Evolutionary conservation across 2,329 filamentous ascomycete species (phyloP).

Genomic region (Cercospora sp.): DNA sequence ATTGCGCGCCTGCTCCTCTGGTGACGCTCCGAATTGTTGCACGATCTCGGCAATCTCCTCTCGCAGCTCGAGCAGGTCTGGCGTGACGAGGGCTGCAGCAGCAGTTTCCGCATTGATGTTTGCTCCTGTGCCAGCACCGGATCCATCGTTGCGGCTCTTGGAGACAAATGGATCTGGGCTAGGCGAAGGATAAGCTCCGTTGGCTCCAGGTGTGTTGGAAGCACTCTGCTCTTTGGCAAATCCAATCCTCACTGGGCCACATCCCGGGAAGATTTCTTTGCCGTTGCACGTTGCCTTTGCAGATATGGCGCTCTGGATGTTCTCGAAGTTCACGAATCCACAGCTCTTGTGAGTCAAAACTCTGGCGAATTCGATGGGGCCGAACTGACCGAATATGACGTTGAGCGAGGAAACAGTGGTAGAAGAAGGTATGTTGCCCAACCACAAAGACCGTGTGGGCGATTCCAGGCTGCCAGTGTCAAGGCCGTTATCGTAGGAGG

Average conservation of each 20-base stretch:
- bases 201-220: conserved; percentile 82
- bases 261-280: conserved; percentile 97
- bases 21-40: conserved; percentile 78
- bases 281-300: conserved; percentile 87
- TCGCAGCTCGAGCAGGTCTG: conserved; percentile 74
- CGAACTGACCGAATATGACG: conserved; percentile 93
- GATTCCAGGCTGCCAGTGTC: conserved; percentile 65
- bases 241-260: conserved; percentile 90
- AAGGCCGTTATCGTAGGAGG: conserved; percentile 65
- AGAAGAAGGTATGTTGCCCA: conserved; percentile 94
- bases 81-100: conserved; percentile 62
- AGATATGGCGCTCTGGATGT: conserved; percentile 82
- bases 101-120: conserved; percentile 49
- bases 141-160: conserved; percentile 41
- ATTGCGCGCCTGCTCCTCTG: conserved; percentile 74
- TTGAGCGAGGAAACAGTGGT: conserved; percentile 93
- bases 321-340: conserved; percentile 97
- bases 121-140: conserved; percentile 31
- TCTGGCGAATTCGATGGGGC: conserved; percentile 83
- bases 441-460: conserved; percentile 91
- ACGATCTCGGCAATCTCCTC: conserved; percentile 83
- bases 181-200: conserved; percentile 83
- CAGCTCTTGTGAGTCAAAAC: conserved; percentile 99
- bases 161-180: conserved; percentile 77
- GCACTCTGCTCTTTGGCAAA: conserved; percentile 94